Percentiles rank a stretch among this genome's conserved stretches.
phyloP scores from a whole-genome alignment of 192 early-diverging fungal genomes.

The Mortierella alpina region DNA sequence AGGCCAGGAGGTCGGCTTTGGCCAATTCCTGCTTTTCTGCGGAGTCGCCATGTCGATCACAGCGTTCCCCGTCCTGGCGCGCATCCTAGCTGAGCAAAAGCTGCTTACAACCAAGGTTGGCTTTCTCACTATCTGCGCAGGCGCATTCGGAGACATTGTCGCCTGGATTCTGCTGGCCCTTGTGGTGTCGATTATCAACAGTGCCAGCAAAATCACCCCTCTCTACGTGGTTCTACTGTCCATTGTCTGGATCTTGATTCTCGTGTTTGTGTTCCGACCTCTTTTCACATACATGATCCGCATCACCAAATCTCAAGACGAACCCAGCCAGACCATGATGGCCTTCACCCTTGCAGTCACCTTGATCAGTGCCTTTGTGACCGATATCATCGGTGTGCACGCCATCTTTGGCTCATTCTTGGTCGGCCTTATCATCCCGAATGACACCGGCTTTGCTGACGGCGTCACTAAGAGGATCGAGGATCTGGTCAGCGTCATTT shows the following conservation, averaged over 20 bases:
- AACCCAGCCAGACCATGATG: slow-evolving; percentile 70
- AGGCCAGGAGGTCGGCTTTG: slow-evolving; percentile 33
- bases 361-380: slow-evolving; percentile 81
- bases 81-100: slow-evolving; percentile 91
- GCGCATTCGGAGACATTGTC: slow-evolving; percentile 85
- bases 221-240: slow-evolving; percentile 85
- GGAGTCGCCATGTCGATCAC: slow-evolving; percentile 54
- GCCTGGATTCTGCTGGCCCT: slow-evolving; percentile 88
- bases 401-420: slow-evolving; percentile 95
- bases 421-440: slow-evolving; percentile 88
- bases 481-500: slow-evolving; percentile 85
- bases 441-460: slow-evolving; percentile 88
- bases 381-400: slow-evolving; percentile 91
- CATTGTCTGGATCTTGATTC: slow-evolving; percentile 75
- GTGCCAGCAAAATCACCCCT: slow-evolving; percentile 72
- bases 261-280: slow-evolving; percentile 78
- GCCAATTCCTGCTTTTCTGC: slow-evolving; percentile 46
- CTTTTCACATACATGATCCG: slow-evolving; percentile 63
- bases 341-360: slow-evolving; percentile 79
- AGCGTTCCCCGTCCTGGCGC: slow-evolving; percentile 93
- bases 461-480: slow-evolving; percentile 93
- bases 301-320: slow-evolving; percentile 60
- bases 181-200: slow-evolving; percentile 88
- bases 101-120: slow-evolving; percentile 84
- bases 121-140: slow-evolving; percentile 83